phyloP scores from a whole-genome alignment of 768 basidiomycete genomes.

The Boletus reticuloceps region DNA sequence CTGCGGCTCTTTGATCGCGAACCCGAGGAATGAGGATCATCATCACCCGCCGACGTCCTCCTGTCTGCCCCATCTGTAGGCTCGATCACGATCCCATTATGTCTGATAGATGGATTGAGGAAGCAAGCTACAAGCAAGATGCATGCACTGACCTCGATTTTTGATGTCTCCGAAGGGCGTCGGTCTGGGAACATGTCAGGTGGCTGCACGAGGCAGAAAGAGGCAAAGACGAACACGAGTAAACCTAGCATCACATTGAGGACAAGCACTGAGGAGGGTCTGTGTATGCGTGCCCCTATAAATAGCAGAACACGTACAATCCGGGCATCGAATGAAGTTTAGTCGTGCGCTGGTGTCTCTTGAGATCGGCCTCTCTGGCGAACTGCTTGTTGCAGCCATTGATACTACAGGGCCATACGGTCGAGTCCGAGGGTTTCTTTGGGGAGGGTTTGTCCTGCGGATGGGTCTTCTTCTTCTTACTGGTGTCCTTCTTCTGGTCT shows the following conservation, averaged over 20 bases:
- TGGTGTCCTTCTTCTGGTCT: conserved; percentile 43
- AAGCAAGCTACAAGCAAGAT: background rate
- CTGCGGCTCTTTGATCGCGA: conserved; percentile 52
- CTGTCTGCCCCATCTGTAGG: conserved; percentile 32
- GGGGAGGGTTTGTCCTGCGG: conserved; percentile 45
- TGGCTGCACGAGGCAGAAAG: conserved; percentile 9
- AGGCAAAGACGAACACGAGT: conserved; percentile 56
- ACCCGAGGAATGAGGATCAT: conserved; percentile 34
- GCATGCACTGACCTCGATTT: conserved; percentile 59
- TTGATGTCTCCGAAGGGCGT: conserved; percentile 76
- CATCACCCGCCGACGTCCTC: conserved; percentile 19
- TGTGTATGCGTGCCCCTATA: conserved; percentile 16
- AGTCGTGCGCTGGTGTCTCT: conserved; percentile 78
- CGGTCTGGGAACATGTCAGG: conserved; percentile 49
- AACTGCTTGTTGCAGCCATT: conserved; percentile 81
- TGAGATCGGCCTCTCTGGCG: conserved; percentile 78
- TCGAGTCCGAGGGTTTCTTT: conserved; percentile 50
- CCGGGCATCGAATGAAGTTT: conserved; percentile 73
- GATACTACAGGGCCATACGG: conserved; percentile 78
- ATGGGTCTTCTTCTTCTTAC: conserved; percentile 39
- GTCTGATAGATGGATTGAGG: conserved; percentile 32
- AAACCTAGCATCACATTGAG: conserved; percentile 78
- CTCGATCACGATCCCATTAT: conserved; percentile 67
- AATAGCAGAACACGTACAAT: conserved; percentile 47
- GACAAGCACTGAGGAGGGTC: conserved; percentile 53